Percentiles rank a stretch among this genome's conserved stretches.
Evolutionary conservation across 164 flowering plant species (phyloP).

Genomic region (Stephania yunnanensis): DNA sequence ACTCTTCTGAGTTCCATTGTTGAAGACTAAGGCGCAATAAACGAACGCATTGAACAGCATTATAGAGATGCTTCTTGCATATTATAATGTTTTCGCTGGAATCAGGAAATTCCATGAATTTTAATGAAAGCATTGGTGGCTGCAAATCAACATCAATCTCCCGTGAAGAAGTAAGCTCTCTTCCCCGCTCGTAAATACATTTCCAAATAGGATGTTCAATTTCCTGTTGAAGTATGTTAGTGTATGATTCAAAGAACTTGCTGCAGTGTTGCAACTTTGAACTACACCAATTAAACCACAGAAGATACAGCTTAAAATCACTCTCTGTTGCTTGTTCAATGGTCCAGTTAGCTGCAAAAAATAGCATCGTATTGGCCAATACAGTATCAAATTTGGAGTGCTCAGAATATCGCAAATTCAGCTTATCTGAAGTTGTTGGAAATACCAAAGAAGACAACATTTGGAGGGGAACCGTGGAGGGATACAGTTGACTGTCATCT

Average conservation of each 20-base stretch:
- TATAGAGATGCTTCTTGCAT: slow-evolving; percentile 26
- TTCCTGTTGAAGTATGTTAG: slow-evolving; percentile 34
- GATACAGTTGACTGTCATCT: slow-evolving; percentile 17
- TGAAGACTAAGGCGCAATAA: slow-evolving; percentile 43
- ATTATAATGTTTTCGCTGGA: slow-evolving; percentile 17
- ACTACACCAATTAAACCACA: slow-evolving; percentile 55
- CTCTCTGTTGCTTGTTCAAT: slow-evolving; percentile 70
- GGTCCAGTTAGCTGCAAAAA: slow-evolving; percentile 79
- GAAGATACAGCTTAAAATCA: slow-evolving; percentile 53
- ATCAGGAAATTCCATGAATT: slow-evolving; percentile 31
- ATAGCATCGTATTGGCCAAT: slow-evolving; percentile 40
- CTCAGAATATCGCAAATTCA: neutral
- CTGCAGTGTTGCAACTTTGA: slow-evolving; percentile 37
- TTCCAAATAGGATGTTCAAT: slow-evolving; percentile 66
- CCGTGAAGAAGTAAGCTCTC: slow-evolving; percentile 31
- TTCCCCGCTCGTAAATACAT: slow-evolving; percentile 24
- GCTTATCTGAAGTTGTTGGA: slow-evolving; percentile 24
- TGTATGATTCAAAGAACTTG: slow-evolving; percentile 35
- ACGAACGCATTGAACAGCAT: slow-evolving; percentile 43
- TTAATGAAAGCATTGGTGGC: slow-evolving; percentile 54
- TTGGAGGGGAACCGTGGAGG: slow-evolving; percentile 18
- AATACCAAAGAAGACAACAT: slow-evolving; percentile 32
- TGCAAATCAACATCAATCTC: slow-evolving; percentile 22
- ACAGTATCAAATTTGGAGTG: slow-evolving; percentile 21
- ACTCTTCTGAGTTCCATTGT: slow-evolving; percentile 62